These are phyloP conservation scores for Alternaria ethzedia DNA, from an alignment of 2,329 filamentous ascomycete species.

Conservation along the genomic window DNA sequence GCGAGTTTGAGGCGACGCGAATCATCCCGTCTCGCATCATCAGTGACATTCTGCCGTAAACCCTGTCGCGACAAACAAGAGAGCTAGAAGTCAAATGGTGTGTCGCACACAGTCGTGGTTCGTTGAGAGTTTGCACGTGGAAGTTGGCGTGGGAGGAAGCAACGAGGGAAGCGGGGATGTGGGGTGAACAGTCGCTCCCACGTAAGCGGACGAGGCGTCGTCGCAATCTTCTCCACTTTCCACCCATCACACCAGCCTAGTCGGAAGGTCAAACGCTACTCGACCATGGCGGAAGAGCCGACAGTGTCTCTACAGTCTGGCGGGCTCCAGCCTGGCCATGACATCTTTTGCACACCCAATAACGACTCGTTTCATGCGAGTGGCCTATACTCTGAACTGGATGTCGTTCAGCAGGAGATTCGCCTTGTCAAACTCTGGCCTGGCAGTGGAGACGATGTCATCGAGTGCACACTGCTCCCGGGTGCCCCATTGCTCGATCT, in stretches of 20 bases:
- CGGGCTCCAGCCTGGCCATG: background rate
- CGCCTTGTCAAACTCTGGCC: background rate
- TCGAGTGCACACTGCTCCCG: background rate
- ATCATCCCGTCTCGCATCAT: constrained; percentile 12
- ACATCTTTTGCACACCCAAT: background rate
- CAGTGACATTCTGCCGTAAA: background rate
- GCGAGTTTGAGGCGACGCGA: background rate
- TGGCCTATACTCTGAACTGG: background rate
- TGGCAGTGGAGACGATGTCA: background rate
- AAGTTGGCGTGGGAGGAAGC: constrained; percentile 11
- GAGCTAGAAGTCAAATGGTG: constrained; percentile 11
- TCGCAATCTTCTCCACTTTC: background rate
- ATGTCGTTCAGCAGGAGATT: background rate
- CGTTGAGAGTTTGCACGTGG: constrained; percentile 21
- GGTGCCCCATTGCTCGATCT: background rate
- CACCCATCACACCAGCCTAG: background rate
- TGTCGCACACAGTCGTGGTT: constrained; percentile 21
- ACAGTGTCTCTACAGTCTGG: background rate
- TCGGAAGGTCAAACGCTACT: background rate
- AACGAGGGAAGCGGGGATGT: constrained; percentile 11
- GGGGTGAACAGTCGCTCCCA: constrained; percentile 3
- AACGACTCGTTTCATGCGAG: background rate
- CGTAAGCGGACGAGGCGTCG: background rate
- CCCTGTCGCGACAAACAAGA: background rate
- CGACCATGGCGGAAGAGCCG: background rate